Evolutionary conservation across 2,329 filamentous ascomycete genomes (phyloP), one percentile per base, ranked within the genome.

Genomic region (Aspergillus fumigatiaffinis): DNA sequence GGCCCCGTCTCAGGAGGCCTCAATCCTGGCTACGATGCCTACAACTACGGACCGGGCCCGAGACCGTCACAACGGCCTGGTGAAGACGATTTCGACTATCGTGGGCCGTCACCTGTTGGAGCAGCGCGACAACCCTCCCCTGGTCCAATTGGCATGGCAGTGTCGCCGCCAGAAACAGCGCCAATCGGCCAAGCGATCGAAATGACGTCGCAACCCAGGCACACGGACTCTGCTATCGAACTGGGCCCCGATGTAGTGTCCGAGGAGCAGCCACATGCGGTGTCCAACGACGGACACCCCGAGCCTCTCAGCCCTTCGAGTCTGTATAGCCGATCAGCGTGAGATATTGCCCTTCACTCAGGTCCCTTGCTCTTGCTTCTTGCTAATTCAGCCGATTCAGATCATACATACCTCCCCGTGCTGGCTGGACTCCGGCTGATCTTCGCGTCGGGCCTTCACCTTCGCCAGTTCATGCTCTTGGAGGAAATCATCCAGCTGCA

Each of bases 281-380:
- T 71, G n/a, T 68, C 68, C 1, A 60, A 58, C 5, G 66, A 72
- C 42, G 62, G 63, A 2, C 65, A 67, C 20, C 59, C 60, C 3
- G 62, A 68, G 35, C 65, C 68, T 21, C 58, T 81, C 69, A 90
- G 86, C 62, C 88, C 90, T 9, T 81, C 80, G 7, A 93, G 89
- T 77, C 83, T 83, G 64, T 93, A 94, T 71, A 88, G 85, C 66
- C 82, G 82, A 42, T 84, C 89, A 59, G 85, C 88, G 90, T 93
- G 84, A 83, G 88, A 76, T 35, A 44, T 25, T 20, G 44, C 26
- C 7, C 48, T 20, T 42, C n/a, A 38, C 32, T 14, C 32, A 7
- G 6, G 5, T 17, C 51, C 50, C 44, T 25, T 59, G 56, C 29
- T 55, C 42, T 46, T 26, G 1, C 21, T 17, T 41, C 26, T 29